Percentiles rank a stretch among this genome's conserved stretches.
phyloP scores from a whole-genome alignment of 2,329 filamentous ascomycete genomes.

The Cladosporium sp. region DNA sequence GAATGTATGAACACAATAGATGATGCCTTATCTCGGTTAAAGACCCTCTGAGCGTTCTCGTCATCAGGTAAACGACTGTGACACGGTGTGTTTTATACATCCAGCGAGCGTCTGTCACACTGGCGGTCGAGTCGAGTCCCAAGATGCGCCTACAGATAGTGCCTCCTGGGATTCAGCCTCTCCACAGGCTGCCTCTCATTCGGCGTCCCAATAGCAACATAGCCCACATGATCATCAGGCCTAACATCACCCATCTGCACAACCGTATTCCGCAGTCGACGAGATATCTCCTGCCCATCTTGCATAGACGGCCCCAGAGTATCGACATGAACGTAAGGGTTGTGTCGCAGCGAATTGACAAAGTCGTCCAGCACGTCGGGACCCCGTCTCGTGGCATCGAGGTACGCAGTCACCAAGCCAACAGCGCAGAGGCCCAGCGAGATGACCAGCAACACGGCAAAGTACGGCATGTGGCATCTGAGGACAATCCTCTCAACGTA shows the following conservation, averaged over 20 bases:
- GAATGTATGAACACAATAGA: not conserved
- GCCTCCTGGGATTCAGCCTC: not conserved
- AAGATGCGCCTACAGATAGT: not conserved
- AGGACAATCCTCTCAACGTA: not conserved
- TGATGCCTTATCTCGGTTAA: too few relatives aligned
- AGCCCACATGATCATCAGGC: conserved; percentile 23
- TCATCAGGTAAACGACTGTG: too few relatives aligned
- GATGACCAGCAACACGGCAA: not conserved
- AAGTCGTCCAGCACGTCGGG: not conserved
- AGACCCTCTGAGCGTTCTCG: too few relatives aligned
- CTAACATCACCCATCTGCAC: conserved; percentile 27
- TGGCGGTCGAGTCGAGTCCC: too few relatives aligned
- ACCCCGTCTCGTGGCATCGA: not conserved
- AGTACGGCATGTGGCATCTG: not conserved
- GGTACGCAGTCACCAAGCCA: not conserved
- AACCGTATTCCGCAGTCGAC: conserved; percentile 12
- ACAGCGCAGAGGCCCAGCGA: not conserved
- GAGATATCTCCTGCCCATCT: not conserved
- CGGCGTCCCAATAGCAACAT: conserved; percentile 25
- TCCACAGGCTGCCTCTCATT: not conserved
- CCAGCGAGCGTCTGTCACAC: too few relatives aligned
- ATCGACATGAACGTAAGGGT: not conserved
- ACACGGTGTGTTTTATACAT: too few relatives aligned
- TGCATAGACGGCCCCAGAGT: not conserved
- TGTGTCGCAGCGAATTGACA: not conserved